These are phyloP conservation scores for Micractinium conductrix DNA, from an alignment of 139 green algal genomes.

Conservation along the genomic window DNA sequence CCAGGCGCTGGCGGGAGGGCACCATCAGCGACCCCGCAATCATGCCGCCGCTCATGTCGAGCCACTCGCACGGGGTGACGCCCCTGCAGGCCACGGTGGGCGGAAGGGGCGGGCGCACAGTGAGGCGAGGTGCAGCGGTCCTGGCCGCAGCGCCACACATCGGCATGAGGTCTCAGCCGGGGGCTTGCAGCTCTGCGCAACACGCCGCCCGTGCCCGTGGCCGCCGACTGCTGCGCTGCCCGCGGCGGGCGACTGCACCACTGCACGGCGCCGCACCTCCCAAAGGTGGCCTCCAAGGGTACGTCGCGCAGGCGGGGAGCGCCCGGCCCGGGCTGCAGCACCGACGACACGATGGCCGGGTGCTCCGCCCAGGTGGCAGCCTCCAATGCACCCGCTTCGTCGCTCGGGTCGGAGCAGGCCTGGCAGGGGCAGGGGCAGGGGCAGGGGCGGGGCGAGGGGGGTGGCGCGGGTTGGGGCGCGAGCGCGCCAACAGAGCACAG, in stretches of 20 bases:
- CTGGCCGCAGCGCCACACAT: no score
- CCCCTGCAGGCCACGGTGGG: not conserved
- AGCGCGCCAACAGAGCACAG: no score
- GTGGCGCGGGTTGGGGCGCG: not conserved
- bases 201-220: no score
- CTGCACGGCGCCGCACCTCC: no score
- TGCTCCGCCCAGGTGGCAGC: conserved; percentile 38
- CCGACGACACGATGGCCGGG: not conserved
- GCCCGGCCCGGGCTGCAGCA: conserved; percentile 28
- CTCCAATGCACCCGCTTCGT: not conserved
- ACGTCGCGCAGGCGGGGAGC: not conserved
- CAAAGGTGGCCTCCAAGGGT: conserved; percentile 11
- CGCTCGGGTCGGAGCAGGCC: not conserved
- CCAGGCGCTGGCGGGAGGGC: conserved; percentile 2
- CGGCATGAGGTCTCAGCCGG: no score
- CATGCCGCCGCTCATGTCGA: conserved; percentile 30
- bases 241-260: no score
- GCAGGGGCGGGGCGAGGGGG: no score
- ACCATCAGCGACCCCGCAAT: conserved; percentile 20
- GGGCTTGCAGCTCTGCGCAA: no score
- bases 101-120: no score
- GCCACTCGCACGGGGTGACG: conserved; percentile 38
- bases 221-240: no score
- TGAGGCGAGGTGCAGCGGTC: no score
- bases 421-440: not conserved